Conservation (phyloP, 176 grass and related monocot genomes). For the Eremochloa ophiuroides region DNA sequence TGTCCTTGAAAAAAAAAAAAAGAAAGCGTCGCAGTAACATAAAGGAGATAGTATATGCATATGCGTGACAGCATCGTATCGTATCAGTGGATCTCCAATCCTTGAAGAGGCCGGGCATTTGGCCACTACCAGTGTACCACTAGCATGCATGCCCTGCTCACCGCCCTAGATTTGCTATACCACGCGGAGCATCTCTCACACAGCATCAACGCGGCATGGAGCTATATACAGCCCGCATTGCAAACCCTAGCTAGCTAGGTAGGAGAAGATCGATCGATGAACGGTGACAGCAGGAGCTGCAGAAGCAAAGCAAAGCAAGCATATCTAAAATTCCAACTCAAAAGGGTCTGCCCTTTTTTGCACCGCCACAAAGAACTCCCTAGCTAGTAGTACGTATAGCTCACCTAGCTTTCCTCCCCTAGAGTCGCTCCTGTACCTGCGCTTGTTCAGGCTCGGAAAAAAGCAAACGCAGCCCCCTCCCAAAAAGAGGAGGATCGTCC, state of each 20-base stretch:
- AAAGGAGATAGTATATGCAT: too few species aligned
- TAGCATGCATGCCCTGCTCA: not conserved
- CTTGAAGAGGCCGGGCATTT: not conserved
- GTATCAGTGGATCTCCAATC: not conserved
- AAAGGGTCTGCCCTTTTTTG: not conserved
- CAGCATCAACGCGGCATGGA: not conserved
- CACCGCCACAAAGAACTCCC: too few species aligned
- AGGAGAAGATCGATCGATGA: too few species aligned
- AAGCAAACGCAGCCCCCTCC: not conserved
- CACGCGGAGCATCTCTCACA: not conserved
- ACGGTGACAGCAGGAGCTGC: too few species aligned
- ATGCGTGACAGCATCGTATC: not conserved
- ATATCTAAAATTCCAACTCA: too few species aligned
- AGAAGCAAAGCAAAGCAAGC: too few species aligned
- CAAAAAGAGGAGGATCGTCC: too few species aligned
- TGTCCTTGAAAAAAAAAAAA: not conserved
- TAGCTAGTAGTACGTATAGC: too few species aligned
- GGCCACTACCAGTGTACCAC: too few species aligned
- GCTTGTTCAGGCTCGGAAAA: not conserved
- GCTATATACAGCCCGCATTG: too few species aligned
- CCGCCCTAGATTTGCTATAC: not conserved
- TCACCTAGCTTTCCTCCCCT: not conserved
- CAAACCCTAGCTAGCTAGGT: not conserved
- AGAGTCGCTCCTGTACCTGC: not conserved
- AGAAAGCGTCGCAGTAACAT: not conserved